phyloP scores from a whole-genome alignment of 768 basidiomycete genomes.

The Astraeus odoratus region DNA sequence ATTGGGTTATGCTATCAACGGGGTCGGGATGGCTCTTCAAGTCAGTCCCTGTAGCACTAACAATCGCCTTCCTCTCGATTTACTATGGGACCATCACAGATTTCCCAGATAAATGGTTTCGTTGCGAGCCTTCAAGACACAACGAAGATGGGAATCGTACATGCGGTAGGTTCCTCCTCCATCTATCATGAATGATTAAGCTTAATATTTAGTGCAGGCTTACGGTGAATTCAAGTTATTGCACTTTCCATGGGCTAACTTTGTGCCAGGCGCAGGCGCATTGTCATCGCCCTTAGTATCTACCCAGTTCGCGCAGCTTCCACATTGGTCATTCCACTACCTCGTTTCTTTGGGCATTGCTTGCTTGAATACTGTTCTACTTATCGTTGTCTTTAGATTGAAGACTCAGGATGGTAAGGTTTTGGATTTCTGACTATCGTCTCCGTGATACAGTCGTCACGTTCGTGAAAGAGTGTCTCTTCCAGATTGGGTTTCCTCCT shows the following conservation, averaged over 20 bases:
- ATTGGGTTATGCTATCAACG: slow-evolving; percentile 36
- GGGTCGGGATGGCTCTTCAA: slow-evolving; percentile 39
- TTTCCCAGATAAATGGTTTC: slow-evolving; percentile 44
- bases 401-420: slow-evolving; percentile 60
- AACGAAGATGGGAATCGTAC: slow-evolving; percentile 36
- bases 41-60: slow-evolving; percentile 23
- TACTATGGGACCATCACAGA: slow-evolving; percentile 17
- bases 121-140: slow-evolving; percentile 34
- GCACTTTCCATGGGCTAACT: not conserved
- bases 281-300: slow-evolving; percentile 66
- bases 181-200: slow-evolving; percentile 13
- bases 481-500: slow-evolving; percentile 43
- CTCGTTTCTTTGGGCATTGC: slow-evolving; percentile 66
- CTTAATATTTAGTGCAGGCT: slow-evolving; percentile 8
- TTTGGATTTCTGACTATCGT: slow-evolving; percentile 4
- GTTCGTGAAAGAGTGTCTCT: slow-evolving; percentile 40
- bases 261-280: slow-evolving; percentile 53
- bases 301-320: slow-evolving; percentile 68
- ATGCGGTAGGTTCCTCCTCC: slow-evolving; percentile 31
- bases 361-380: slow-evolving; percentile 42
- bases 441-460: not conserved
- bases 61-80: not conserved
- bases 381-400: slow-evolving; percentile 58
- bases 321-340: slow-evolving; percentile 74
- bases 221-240: slow-evolving; percentile 24